Base-by-base conservation (phyloP, 768 basidiomycete genomes). In the Lactarius deliciosus region DNA sequence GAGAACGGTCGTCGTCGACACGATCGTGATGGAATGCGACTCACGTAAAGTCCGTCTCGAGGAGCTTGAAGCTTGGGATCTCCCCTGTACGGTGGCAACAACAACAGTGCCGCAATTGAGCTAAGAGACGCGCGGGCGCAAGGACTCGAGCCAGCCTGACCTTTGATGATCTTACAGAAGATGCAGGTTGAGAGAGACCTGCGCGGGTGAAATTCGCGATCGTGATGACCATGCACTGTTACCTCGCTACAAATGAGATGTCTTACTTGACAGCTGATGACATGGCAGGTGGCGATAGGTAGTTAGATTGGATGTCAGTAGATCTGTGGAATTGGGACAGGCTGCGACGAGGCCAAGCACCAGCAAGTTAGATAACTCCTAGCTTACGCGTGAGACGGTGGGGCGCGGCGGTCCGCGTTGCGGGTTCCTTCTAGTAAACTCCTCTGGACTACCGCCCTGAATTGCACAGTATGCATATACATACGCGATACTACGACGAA, bases 121-220 rank as follows among this genome's bases (percentile, higher is more conserved):
- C 45, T 15, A 15, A 45, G 16, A 11, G 16, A 9, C 36, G 34
- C 0, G 30, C 13, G 11, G 41, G 15, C 10, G 15, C 25, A 18
- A 57, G 57, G 28, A 41, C 18, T 18, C n/a, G 36, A 36, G 41
- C 28, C 41, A 69, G 47, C 77, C 36, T 32, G 56, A 87, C 94
- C 92, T 79, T 92, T 92, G 80, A 95, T 84, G 76, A 98, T 97
- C 80, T 89, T 97, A 84, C 96, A 98, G 80, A 97, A 98, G 73
- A 98, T 78, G 77, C 95, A 97, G 28, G 76, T 76, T 6, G 86
- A 82, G 60, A 89, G 80, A 57, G 79, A 79, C 72, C 88, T 88
- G 50, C 22, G 64, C 16, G 36, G 30, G 16, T 32, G 30, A 22
- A 10, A 15, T 18, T 43, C 47, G 47, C 47, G 18, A 54, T n/a